A percentile compares a stretch with the other conserved stretches of the same genome.
Evolutionary conservation across 1,284 basidiomycete species (phyloP).

Genomic region (Phlebopus sp.): DNA sequence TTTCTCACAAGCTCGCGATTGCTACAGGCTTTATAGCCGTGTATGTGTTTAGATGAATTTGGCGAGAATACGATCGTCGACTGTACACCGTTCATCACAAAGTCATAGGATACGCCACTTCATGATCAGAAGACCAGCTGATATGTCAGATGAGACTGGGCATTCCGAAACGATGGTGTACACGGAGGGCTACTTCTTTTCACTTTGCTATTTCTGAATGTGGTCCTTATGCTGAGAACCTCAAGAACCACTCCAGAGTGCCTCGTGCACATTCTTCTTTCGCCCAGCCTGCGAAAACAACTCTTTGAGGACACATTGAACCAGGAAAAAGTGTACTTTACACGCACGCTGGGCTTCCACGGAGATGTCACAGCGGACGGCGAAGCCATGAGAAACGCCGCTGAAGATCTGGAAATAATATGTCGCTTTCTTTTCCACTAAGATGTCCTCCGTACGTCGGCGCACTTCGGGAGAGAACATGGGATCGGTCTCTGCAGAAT

Average conservation of each 20-base stretch:
- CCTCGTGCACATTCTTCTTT: constrained; percentile 56
- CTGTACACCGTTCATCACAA: too few relatives aligned
- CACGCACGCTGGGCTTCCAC: constrained; percentile 29
- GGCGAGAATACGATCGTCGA: too few relatives aligned
- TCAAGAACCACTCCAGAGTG: constrained; percentile 48
- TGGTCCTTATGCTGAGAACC: constrained; percentile 32
- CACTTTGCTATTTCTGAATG: too few relatives aligned
- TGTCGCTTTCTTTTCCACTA: constrained; percentile 23
- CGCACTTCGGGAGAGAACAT: constrained; percentile 28
- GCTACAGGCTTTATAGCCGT: background rate
- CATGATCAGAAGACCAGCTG: too few relatives aligned
- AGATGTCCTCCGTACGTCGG: constrained; percentile 32
- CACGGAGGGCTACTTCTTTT: background rate
- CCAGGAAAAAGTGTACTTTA: constrained; percentile 8
- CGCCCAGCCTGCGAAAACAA: constrained; percentile 47
- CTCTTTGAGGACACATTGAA: constrained; percentile 26
- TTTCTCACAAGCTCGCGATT: background rate
- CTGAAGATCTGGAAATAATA: constrained; percentile 36
- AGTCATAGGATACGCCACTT: too few relatives aligned
- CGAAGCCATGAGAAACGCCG: constrained; percentile 33
- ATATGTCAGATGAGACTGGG: too few relatives aligned
- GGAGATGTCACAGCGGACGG: constrained; percentile 22
- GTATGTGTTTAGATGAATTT: background rate
- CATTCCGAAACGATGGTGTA: too few relatives aligned
- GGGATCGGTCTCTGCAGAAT: constrained; percentile 34